Percentiles rank a stretch among this genome's conserved stretches.
These are phyloP conservation scores for Forsythia suspensa DNA, from an alignment of 257 asterid genomes.

Conservation along the genomic window DNA sequence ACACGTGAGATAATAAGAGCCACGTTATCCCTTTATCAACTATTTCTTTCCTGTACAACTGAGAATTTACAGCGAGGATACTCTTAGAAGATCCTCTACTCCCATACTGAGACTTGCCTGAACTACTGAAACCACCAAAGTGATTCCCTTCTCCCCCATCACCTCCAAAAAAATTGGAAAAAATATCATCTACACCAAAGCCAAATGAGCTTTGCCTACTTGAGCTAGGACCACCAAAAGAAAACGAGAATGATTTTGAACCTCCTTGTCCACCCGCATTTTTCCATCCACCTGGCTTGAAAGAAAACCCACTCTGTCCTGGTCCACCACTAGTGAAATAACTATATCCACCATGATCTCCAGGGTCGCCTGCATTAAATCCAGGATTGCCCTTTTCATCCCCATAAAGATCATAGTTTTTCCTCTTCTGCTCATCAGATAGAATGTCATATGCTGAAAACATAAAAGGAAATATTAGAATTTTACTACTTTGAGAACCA, in stretches of 20 bases:
- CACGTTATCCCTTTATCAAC: conserved; percentile 73
- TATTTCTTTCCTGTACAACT: conserved; percentile 62
- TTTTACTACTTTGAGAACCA: background rate
- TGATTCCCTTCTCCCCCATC: conserved; percentile 64
- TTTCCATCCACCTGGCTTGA: conserved; percentile 74
- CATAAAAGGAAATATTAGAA: conserved; percentile 5
- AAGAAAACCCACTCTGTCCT: conserved; percentile 75
- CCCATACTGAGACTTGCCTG: conserved; percentile 54
- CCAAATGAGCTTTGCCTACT: conserved; percentile 56
- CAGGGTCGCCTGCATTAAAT: conserved; percentile 59
- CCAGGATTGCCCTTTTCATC: conserved; percentile 81
- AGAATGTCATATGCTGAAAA: conserved; percentile 82
- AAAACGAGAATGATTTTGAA: conserved; percentile 79
- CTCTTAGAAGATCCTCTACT: conserved; percentile 42
- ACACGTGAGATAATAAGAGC: conserved; percentile 58
- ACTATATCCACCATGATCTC: conserved; percentile 58
- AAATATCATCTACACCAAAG: conserved; percentile 67
- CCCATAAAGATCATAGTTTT: conserved; percentile 88
- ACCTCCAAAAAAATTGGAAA: conserved; percentile 71
- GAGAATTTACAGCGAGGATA: conserved; percentile 54
- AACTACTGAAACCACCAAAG: conserved; percentile 67
- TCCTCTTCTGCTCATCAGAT: conserved; percentile 90
- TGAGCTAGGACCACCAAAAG: conserved; percentile 80
- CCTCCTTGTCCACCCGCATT: conserved; percentile 78
- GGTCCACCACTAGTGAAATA: conserved; percentile 74